Evolutionary conservation across 306 rosid species (phyloP).

Genomic region (Inga leiocalycina): DNA sequence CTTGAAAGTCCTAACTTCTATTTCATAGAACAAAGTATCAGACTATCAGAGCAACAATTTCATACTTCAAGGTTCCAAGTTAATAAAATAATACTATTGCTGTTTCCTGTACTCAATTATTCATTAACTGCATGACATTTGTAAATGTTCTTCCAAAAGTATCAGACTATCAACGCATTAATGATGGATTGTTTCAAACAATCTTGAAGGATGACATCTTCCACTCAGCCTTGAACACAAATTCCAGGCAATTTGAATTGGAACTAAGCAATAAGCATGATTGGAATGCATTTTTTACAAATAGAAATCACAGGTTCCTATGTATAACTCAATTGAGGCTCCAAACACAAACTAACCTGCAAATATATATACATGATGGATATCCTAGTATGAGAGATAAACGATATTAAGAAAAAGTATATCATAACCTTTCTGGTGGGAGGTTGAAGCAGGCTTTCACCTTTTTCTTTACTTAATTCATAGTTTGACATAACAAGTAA

Average conservation of each 20-base stretch:
- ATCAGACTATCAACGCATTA: not conserved
- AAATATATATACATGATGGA: not conserved
- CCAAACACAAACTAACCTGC: not conserved
- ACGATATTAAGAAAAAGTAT: no score
- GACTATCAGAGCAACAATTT: no score
- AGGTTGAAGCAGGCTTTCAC: no score
- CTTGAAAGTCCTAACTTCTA: no score
- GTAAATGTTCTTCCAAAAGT: not conserved
- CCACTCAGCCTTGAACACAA: not conserved
- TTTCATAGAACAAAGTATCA: no score
- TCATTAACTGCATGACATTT: no score
- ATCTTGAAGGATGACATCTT: not conserved
- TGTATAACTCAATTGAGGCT: not conserved
- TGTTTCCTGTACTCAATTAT: no score
- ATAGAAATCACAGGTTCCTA: conserved; percentile 10
- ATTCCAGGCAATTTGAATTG: not conserved
- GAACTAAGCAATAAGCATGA: not conserved
- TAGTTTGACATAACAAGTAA: no score
- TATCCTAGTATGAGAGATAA: not conserved
- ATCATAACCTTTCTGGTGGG: no score
- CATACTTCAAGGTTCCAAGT: no score
- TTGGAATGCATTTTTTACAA: not conserved
- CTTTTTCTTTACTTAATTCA: no score
- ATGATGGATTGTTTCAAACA: not conserved
- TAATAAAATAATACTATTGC: no score